phyloP scores from a whole-genome alignment of 2,329 filamentous ascomycete species.

The Helminthosporium solani region DNA sequence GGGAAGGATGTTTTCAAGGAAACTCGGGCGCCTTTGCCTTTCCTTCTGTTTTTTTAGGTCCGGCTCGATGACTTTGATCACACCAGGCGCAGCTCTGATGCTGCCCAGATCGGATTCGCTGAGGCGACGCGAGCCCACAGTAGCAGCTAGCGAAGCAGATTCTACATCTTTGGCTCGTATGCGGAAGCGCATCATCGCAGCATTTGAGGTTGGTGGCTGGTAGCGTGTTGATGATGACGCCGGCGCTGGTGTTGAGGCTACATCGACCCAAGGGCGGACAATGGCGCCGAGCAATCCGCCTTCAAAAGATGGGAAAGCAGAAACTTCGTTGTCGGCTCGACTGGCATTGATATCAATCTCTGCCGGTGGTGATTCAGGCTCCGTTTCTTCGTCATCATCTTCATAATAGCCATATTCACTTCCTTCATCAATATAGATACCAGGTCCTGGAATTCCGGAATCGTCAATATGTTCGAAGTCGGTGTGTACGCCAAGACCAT shows the following conservation, averaged over 20 bases:
- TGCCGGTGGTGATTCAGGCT: slow-evolving; percentile 39
- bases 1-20: slow-evolving; percentile 50
- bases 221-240: slow-evolving; percentile 36
- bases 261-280: slow-evolving; percentile 53
- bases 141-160: slow-evolving; percentile 60
- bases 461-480: slow-evolving; percentile 38
- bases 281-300: slow-evolving; percentile 22
- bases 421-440: slow-evolving; percentile 44
- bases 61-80: slow-evolving; percentile 62
- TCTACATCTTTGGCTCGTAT: slow-evolving; percentile 54
- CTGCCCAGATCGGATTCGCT: slow-evolving; percentile 65
- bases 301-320: slow-evolving; percentile 32
- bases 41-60: slow-evolving; percentile 41
- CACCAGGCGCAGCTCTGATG: slow-evolving; percentile 57
- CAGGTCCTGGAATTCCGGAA: slow-evolving; percentile 53
- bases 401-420: slow-evolving; percentile 42
- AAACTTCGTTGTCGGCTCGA: slow-evolving; percentile 24
- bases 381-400: slow-evolving; percentile 24
- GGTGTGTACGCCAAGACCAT: slow-evolving; percentile 35
- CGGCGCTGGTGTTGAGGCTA: slow-evolving; percentile 35
- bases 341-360: slow-evolving; percentile 30
- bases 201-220: slow-evolving; percentile 56
- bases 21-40: slow-evolving; percentile 53
- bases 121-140: slow-evolving; percentile 67
- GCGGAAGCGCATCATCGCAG: slow-evolving; percentile 56